A percentile compares a stretch with the other conserved stretches of the same genome.
Evolutionary conservation across 2,329 filamentous ascomycete species (phyloP).

Genomic region (Botrytis cinerea): DNA sequence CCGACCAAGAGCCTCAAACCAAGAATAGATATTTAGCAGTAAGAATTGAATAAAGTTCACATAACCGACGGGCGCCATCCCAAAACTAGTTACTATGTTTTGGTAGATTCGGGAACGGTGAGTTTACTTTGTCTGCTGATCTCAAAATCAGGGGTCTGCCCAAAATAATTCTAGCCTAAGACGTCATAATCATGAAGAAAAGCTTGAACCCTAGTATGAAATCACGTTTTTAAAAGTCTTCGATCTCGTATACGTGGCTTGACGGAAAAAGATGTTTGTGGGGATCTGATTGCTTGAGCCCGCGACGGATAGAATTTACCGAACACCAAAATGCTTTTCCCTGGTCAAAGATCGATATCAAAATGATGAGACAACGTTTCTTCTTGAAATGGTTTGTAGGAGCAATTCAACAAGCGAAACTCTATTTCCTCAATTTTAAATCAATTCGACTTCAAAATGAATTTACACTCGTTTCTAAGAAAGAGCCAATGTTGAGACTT

Average conservation of each 20-base stretch:
- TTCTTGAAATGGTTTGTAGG: not conserved
- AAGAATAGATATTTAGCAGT: not conserved
- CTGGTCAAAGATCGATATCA: not conserved
- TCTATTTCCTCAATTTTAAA: not conserved
- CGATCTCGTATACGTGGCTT: not conserved
- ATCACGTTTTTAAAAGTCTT: not conserved
- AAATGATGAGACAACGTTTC: not conserved
- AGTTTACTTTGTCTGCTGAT: not conserved
- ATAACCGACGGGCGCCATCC: not conserved
- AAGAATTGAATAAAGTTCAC: not conserved
- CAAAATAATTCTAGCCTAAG: not conserved
- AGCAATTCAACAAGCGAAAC: not conserved
- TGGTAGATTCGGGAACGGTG: not conserved
- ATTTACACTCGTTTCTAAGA: not conserved
- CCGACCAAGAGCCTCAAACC: not conserved
- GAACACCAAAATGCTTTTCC: not conserved
- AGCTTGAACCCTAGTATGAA: not conserved
- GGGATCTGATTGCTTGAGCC: not conserved
- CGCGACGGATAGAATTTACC: not conserved
- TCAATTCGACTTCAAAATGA: not conserved
- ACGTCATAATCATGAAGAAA: not conserved
- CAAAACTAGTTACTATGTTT: not conserved
- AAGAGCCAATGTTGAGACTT: not conserved
- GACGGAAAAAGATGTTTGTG: not conserved
- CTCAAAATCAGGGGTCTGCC: not conserved